Evolutionary conservation across 139 green algal species (phyloP).

Genomic region (Protoeuglena noctilucae): DNA sequence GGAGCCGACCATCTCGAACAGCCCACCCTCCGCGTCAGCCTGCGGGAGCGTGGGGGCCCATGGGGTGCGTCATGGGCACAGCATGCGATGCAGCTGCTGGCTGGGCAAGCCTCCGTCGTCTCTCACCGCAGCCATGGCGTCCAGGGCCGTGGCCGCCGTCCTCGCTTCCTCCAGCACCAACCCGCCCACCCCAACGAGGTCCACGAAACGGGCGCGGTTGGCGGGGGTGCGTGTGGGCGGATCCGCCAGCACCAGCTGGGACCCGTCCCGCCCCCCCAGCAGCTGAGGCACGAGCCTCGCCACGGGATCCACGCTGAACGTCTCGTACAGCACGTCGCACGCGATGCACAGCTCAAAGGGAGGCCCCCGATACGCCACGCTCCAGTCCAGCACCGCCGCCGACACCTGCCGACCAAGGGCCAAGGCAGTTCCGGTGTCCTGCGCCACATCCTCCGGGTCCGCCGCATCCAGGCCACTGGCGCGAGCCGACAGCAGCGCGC

Average conservation of each 20-base stretch:
- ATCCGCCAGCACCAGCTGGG: not conserved
- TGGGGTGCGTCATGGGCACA: too few species aligned
- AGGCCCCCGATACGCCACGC: not conserved
- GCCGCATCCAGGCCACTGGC: constrained; percentile 13
- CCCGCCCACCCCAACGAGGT: not conserved
- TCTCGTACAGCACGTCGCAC: not conserved
- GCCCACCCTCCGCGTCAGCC: too few species aligned
- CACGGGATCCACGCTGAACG: not conserved
- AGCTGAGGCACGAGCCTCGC: not conserved
- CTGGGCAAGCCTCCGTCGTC: too few species aligned
- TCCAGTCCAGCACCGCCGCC: constrained; percentile 37
- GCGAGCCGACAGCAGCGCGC: constrained; percentile 31
- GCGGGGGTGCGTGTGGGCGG: not conserved
- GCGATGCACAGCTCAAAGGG: not conserved
- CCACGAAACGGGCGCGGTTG: not conserved
- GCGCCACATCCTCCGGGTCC: not conserved
- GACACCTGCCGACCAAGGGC: constrained; percentile 7
- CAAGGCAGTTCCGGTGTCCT: not conserved
- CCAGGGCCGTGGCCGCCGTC: not conserved
- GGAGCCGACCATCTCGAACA: too few species aligned
- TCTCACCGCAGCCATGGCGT: not conserved
- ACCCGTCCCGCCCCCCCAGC: not conserved
- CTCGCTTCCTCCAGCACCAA: not conserved
- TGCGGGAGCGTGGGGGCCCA: too few species aligned
- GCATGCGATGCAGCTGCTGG: too few species aligned